Base-by-base conservation (phyloP, 1,284 basidiomycete genomes). In the Tilletiaria anomala region DNA sequence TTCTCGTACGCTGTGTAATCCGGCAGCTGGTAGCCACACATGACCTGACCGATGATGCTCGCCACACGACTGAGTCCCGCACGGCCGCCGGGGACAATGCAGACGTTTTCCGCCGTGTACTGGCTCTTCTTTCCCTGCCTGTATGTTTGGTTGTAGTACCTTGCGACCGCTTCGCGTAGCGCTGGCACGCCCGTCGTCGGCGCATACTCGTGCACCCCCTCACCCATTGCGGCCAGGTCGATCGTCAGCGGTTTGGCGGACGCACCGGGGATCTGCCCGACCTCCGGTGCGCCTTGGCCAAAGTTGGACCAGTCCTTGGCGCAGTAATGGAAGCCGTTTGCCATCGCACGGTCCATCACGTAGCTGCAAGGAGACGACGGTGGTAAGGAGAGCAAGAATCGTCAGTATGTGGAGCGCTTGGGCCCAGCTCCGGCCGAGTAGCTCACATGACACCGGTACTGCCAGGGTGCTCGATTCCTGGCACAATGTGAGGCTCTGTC, bases 101-200 rank as follows among this genome's bases (percentile, higher is more conserved):
- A 86, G 10, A 73, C 70, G 61, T 93, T 93, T 69, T 87, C 84
- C 52, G 75, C 79, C 1, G 84, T 88, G 67, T 93, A 93, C 56
- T 88, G 75, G 53, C 80, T 84, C 5, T 67, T 53, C 67, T 82
- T 85, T 35, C 77, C 80, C 56, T 82, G 70, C 21, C 88, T 77
- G 66, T 89, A 93, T 5, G 81, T 83, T 39, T 76, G 70, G 62
- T 94, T 94, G 73, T 94, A 93, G 44, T 52, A 55, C 23, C 50
- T 43, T 19, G 52, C 56, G 2, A 61, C 52, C 3, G 56, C 57
- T 44, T 56, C 43, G 4, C 48, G 58, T 11, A 70, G 55, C 47
- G 54, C 80, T 73, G 82, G 86, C 35, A 88, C 79, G 39, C 88
- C 88, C 1, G 85, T 84, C 2, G 87, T 91, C 0, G 89, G 87